Evolutionary conservation across 2,329 filamentous ascomycete species (phyloP).

Genomic region (Diaporthe batatas): DNA sequence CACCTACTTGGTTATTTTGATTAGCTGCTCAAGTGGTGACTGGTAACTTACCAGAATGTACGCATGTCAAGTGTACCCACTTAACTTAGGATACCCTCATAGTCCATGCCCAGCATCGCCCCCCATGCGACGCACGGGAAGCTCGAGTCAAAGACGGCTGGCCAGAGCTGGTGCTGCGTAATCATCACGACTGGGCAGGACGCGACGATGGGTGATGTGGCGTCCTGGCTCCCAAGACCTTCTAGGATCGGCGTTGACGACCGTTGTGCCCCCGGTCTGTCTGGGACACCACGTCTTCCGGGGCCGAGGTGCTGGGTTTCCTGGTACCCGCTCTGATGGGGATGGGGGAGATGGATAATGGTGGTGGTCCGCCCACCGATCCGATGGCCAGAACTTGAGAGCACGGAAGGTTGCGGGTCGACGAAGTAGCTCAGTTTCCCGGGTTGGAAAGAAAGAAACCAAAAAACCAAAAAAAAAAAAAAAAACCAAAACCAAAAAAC

Average conservation of each 20-base stretch:
- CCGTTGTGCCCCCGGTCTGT: background rate
- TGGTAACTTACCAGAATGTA: background rate
- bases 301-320: background rate
- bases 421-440: background rate
- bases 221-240: background rate
- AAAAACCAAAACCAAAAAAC: too few species aligned
- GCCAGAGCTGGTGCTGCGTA: background rate
- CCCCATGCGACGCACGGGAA: background rate
- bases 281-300: slow-evolving; percentile 22
- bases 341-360: background rate
- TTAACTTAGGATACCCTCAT: background rate
- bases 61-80: background rate
- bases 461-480: too few species aligned
- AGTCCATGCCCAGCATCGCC: background rate
- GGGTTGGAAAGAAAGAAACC: background rate
- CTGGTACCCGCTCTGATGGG: background rate
- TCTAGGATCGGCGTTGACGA: slow-evolving; percentile 13
- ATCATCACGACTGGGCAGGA: background rate
- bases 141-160: background rate
- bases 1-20: background rate
- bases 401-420: background rate
- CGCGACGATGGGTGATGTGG: slow-evolving; percentile 6
- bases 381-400: background rate
- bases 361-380: slow-evolving; percentile 24
- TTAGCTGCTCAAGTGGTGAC: too few species aligned